Evolutionary conservation across 2,329 filamentous ascomycete species (phyloP), one percentile per base, ranked within the genome.

Genomic region (Trichoderma lentiforme): DNA sequence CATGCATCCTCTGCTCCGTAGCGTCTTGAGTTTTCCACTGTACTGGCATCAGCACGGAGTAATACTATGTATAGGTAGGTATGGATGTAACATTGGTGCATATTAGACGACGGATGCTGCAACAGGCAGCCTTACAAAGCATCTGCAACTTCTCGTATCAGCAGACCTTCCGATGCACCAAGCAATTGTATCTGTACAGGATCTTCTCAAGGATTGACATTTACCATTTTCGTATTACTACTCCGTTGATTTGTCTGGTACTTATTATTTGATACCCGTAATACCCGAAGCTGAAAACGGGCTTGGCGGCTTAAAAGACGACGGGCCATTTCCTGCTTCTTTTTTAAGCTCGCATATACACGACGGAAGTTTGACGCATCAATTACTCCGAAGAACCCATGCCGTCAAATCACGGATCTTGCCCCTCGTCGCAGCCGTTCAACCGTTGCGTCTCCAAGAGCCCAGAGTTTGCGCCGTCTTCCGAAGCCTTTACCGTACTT

Each of bases 221-320:
- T n/a, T 24, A n/a, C n/a, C 53, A 30, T 18, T 60, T 60, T 24
- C 53, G 53, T 47, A 43, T 65, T 53, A 9, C 62, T 26, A 39
- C 34, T 43, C 36, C 24, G 18, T 21, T 51, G 26, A n/a, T 30
- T n/a, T 32, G 15, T n/a, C 28, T n/a, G 56, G 15, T 30, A 30
- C 12, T 21, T 60, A 5, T 11, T 43, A 28, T 9, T 30, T 2
- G 8, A n/a, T 6, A 32, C 3, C n/a, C 9, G 26, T 58, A 68
- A 68, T 60, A 69, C 56, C 65, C 65, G 65, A 69, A 32, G 65
- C 56, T 69, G 56, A 43, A 69, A 34, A n/a, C 15, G 34, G 65
- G 56, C 26, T 61, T 26, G 36, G 26, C 36, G 36, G 36, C 21
- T 26, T 60, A 61, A 70, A 34, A 70, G 57, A 70, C 67, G 67